These are phyloP conservation scores for Mucor velutinosus DNA, from an alignment of 371 early-diverging fungal species.

Conservation along the genomic window DNA sequence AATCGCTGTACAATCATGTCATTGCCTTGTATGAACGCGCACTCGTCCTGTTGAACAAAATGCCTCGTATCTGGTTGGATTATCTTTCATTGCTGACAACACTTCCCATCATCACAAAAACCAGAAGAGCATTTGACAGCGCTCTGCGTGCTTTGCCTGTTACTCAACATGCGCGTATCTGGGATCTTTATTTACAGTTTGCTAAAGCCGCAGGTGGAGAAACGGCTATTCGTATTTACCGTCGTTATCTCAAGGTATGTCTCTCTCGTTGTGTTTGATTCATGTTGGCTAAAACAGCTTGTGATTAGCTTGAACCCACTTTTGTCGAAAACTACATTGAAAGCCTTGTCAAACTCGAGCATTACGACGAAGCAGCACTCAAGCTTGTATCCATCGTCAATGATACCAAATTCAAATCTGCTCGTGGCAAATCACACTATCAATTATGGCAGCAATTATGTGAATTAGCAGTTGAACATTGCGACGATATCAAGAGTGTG, in stretches of 20 bases:
- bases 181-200: slow-evolving; percentile 86
- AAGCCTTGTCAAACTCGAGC: slow-evolving; percentile 64
- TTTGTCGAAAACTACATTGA: slow-evolving; percentile 77
- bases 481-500: slow-evolving; percentile 64
- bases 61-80: slow-evolving; percentile 84
- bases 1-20: slow-evolving; percentile 65
- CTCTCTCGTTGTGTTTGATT: too few species aligned
- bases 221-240: slow-evolving; percentile 78
- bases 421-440: slow-evolving; percentile 75
- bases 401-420: slow-evolving; percentile 68
- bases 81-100: slow-evolving; percentile 74
- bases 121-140: slow-evolving; percentile 87
- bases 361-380: slow-evolving; percentile 87
- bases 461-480: slow-evolving; percentile 79
- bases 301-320: slow-evolving; percentile 68
- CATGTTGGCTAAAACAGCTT: neutral
- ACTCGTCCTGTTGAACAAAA: slow-evolving; percentile 89
- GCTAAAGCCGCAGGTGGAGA: slow-evolving; percentile 81
- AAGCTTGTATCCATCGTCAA: slow-evolving; percentile 76
- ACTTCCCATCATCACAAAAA: slow-evolving; percentile 73
- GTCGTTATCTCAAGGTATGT: slow-evolving; percentile 79
- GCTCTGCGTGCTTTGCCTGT: slow-evolving; percentile 90
- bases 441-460: slow-evolving; percentile 90
- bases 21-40: slow-evolving; percentile 84
- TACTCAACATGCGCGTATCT: slow-evolving; percentile 90